phyloP scores from a whole-genome alignment of 2,329 filamentous ascomycete genomes.

The Colletotrichum cereale region DNA sequence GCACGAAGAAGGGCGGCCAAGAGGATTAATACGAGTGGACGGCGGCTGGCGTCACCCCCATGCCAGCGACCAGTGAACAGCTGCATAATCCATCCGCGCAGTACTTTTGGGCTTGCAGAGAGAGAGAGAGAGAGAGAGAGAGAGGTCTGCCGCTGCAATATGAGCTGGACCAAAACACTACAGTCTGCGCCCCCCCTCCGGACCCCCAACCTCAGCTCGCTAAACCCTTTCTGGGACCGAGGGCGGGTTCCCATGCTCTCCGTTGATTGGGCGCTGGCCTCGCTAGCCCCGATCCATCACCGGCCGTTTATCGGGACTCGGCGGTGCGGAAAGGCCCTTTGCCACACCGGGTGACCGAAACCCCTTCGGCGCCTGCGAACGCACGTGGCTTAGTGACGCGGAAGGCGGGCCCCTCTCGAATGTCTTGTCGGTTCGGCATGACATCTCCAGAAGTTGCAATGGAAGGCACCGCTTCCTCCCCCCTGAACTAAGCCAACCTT shows the following conservation, averaged over 20 bases:
- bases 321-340: conserved; percentile 6
- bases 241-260: not conserved
- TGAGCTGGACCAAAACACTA: conserved; percentile 13
- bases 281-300: conserved; percentile 33
- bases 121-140: too few species aligned
- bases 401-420: not conserved
- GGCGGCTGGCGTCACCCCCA: conserved; percentile 25
- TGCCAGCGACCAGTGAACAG: conserved; percentile 16
- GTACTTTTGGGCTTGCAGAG: conserved; percentile 18
- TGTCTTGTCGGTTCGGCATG: not conserved
- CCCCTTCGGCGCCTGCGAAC: conserved; percentile 13
- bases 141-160: conserved; percentile 21
- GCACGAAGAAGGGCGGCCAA: conserved; percentile 24
- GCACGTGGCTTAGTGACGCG: not conserved
- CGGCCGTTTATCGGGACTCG: conserved; percentile 20
- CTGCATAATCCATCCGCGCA: conserved; percentile 10
- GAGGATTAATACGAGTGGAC: conserved; percentile 32
- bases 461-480: not conserved
- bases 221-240: conserved; percentile 35
- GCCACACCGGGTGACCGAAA: conserved; percentile 35
- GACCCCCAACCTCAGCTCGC: conserved; percentile 9
- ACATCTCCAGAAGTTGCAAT: not conserved
- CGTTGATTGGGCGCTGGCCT: conserved; percentile 4
- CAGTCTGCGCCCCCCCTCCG: conserved; percentile 6
- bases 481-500: not conserved